These are phyloP conservation scores for Cyberlindnera amylophila DNA, from an alignment of 805 yeast genomes.

Conservation along the genomic window DNA sequence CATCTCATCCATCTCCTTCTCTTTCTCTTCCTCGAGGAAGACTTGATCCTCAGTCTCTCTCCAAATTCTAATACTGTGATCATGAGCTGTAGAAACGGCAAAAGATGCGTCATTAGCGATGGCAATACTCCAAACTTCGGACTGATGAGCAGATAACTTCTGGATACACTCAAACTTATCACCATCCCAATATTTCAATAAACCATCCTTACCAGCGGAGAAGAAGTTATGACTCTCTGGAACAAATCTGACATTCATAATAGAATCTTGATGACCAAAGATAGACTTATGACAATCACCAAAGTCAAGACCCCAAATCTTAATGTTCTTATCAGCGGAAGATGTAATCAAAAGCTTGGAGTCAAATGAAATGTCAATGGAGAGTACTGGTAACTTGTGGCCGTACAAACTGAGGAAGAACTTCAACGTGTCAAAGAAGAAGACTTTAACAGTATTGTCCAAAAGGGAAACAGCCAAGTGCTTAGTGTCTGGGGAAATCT, in stretches of 20 bases:
- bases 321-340: constrained; percentile 95
- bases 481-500: constrained; percentile 74
- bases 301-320: constrained; percentile 97
- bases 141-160: constrained; percentile 78
- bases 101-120: constrained; percentile 67
- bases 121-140: constrained; percentile 93
- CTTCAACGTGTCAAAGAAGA: constrained; percentile 81
- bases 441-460: constrained; percentile 94
- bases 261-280: constrained; percentile 95
- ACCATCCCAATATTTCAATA: constrained; percentile 97
- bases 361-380: constrained; percentile 87
- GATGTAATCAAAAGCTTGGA: constrained; percentile 86
- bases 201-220: constrained; percentile 84
- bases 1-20: constrained; percentile 88
- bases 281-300: constrained; percentile 98
- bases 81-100: constrained; percentile 84
- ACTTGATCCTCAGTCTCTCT: constrained; percentile 89
- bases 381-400: constrained; percentile 91
- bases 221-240: constrained; percentile 88
- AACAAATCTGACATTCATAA: constrained; percentile 81
- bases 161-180: constrained; percentile 94
- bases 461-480: constrained; percentile 78
- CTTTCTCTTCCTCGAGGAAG: constrained; percentile 95
- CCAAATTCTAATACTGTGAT: constrained; percentile 93
- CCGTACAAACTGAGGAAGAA: constrained; percentile 89